Evolutionary conservation across 805 yeast species (phyloP), one percentile per base, ranked within the genome.

Genomic region (Saturnispora galanensis): DNA sequence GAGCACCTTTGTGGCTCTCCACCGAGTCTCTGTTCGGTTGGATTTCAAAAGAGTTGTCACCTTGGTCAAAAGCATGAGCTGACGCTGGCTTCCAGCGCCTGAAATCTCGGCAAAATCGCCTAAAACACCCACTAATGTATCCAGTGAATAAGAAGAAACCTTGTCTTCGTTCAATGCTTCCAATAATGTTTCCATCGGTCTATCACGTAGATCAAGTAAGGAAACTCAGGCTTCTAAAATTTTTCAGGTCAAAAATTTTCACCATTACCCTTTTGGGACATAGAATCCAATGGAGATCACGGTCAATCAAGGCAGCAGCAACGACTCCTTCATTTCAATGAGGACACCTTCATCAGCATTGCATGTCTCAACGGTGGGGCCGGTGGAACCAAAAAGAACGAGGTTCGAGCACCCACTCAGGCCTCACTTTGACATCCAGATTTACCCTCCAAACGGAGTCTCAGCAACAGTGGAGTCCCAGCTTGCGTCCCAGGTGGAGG

Each of bases 321-420:
- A 43, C 11, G 46, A 43, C n/a, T 31, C 38, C 5, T 30, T 43
- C 16, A 36, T 90, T 1, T 73, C 26, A 21, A 21, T 21, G 26
- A 21, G 26, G 26, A 21, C 60, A 60, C 13, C 76, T 83, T 1
- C 74, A 74, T 21, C 26, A 21, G 26, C 26, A 46, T 79, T 84
- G 3, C 63, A 89, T 2, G 77, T 81, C 36, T 79, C 96, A 0
- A 89, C 90, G 1, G 74, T 89, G 1, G 98, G 98, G 0, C 98
- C 98, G 0, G 73, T 90, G 29, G 97, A 90, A 56, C 52, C 54
- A 2, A 80, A 86, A 10, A 82, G 81, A 58, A 63, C 77, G 11
- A 74, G 90, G 53, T 95, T 88, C 57, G 97, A 90, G 59, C 62
- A 80, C 31, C 96, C 97, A 10, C 80, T 84, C 12, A 68, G 71